A percentile compares a stretch with the other conserved stretches of the same genome.
phyloP scores from a whole-genome alignment of 345 rosid species.

The Syzygium jambos region DNA sequence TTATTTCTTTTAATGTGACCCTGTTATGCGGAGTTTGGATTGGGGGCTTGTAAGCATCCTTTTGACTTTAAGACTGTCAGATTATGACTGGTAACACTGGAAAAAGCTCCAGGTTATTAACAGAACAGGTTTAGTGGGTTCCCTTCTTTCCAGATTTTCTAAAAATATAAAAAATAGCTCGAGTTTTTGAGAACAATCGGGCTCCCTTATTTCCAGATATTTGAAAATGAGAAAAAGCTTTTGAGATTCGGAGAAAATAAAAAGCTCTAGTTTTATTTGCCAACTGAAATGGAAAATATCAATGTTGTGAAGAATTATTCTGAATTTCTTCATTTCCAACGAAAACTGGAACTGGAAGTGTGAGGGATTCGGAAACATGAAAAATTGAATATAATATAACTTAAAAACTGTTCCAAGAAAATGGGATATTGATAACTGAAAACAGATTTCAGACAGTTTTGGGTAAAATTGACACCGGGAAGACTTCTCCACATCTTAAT shows the following conservation, averaged over 20 bases:
- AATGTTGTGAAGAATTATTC: not conserved
- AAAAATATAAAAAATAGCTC: not conserved
- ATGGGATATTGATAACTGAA: not conserved
- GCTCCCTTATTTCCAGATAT: not conserved
- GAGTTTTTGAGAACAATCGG: not conserved
- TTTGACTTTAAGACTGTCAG: not conserved
- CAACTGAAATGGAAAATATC: not conserved
- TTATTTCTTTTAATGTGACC: not conserved
- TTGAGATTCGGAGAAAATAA: not conserved
- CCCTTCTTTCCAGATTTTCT: not conserved
- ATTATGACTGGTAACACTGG: not conserved
- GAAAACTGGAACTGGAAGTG: not conserved
- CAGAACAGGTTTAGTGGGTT: not conserved
- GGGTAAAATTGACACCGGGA: not conserved
- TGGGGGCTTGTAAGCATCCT: not conserved
- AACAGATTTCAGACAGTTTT: not conserved
- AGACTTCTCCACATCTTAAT: not conserved
- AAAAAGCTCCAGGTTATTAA: not conserved
- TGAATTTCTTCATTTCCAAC: not conserved
- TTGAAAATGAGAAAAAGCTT: not conserved
- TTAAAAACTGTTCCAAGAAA: not conserved
- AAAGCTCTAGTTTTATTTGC: not conserved
- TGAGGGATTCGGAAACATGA: not conserved
- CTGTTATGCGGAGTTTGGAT: not conserved
- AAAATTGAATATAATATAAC: not conserved